Base-by-base conservation (phyloP, 2,329 filamentous ascomycete genomes). In the Ceratocystis papillata region DNA sequence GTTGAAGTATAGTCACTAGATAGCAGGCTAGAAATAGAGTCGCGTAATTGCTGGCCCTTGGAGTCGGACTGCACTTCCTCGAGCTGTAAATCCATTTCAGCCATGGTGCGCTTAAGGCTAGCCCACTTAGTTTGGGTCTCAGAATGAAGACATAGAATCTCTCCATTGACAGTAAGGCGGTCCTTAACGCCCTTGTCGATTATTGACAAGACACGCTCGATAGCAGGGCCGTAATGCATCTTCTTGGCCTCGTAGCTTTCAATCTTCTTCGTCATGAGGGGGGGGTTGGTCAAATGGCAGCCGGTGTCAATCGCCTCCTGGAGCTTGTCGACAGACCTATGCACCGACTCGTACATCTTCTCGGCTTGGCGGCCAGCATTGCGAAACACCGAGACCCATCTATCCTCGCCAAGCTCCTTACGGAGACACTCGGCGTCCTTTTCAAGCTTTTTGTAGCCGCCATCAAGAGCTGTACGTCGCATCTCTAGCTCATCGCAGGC, bases 101-200 rank as follows among this genome's bases (percentile, higher is more conserved):
- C 82, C 78, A 94, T 93, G 69, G 89, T 84, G 15, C 82, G 80
- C 72, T 91, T 90, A 63, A 96, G 78, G 3, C 83, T 82, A 69
- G 87, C 83, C 84, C 92, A 95, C 71, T 87, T 87, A n/a, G 84
- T 80, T 72, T 90, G 87, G 78, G 96, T 88, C 71, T 97, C 92
- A 5, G 85, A 83, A 72, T 96, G 87, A 41, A 97, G 79, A 57
- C 91, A 85, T 33, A 97, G 76, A 69, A 97, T 94, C 76, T 97
- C 94, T 57, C 94, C 94, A 73, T 99, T 97, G 65, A 97, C 90
- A 0, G 94, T 97, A 62, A 96, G 79, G n/a, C 94, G 85, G 72
- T 97, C 91, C 73, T 89, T 89, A 72, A 97, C 88, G n/a, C 94
- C 94, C 73, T 90, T 93, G 71, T 96, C 90, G 63, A 97, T 96